Percentiles rank a stretch among this genome's conserved stretches.
Evolutionary conservation across 805 yeast genomes (phyloP).

Genomic region (Barnettozyma siamensis): DNA sequence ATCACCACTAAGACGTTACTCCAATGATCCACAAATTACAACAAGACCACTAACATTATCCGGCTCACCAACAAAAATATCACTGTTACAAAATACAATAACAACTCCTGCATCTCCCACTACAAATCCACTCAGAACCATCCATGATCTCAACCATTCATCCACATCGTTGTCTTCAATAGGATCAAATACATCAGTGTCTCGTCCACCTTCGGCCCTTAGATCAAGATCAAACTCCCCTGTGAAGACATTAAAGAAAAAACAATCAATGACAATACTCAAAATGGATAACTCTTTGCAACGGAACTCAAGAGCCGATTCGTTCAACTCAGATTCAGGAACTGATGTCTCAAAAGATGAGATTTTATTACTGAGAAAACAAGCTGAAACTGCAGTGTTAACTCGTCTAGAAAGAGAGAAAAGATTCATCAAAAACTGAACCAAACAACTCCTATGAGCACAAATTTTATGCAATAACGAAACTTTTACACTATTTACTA

Average conservation of each 20-base stretch:
- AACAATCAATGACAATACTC: conserved; percentile 22
- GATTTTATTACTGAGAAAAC: conserved; percentile 9
- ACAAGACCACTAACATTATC: conserved; percentile 11
- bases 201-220: conserved; percentile 14
- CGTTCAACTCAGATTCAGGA: conserved; percentile 7
- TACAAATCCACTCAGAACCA: not conserved
- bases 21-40: conserved; percentile 4
- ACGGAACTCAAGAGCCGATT: conserved; percentile 10
- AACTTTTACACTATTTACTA: not conserved
- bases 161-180: conserved; percentile 2
- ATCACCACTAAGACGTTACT: conserved; percentile 19
- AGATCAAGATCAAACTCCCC: conserved; percentile 24
- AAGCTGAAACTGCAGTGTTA: conserved; percentile 24
- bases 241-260: conserved; percentile 21
- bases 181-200: conserved; percentile 4
- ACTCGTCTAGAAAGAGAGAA: conserved; percentile 24
- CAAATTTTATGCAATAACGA: not conserved
- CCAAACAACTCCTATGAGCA: no score
- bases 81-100: conserved; percentile 3
- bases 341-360: conserved; percentile 20
- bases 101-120: conserved; percentile 14
- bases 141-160: conserved; percentile 1
- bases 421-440: conserved; percentile 6
- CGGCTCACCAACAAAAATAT: conserved; percentile 13
- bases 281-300: conserved; percentile 19